Evolutionary conservation across 495 filamentous ascomycete genomes (phyloP).

Genomic region (Trichodelitschia bisporula): DNA sequence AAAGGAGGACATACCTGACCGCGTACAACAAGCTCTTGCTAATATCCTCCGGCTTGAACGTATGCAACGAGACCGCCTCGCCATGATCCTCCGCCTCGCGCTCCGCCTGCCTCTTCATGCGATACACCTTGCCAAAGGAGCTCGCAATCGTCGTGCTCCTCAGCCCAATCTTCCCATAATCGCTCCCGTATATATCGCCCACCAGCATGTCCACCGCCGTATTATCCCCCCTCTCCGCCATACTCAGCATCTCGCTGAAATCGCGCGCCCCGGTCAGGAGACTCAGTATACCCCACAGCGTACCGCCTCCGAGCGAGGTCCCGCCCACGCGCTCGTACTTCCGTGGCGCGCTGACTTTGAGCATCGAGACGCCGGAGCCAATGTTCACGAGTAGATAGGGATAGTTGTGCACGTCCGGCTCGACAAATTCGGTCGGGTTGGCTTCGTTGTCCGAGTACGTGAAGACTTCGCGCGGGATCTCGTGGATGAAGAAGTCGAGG

Average conservation of each 20-base stretch:
- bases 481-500: conserved; percentile 94
- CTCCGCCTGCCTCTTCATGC: conserved; percentile 56
- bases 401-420: conserved; percentile 62
- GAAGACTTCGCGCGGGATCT: conserved; percentile 91
- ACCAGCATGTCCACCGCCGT: conserved; percentile 87
- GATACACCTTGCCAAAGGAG: conserved; percentile 90
- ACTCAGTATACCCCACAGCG: conserved; percentile 81
- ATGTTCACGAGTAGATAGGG: conserved; percentile 97
- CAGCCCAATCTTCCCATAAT: conserved; percentile 83
- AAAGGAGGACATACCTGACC: conserved; percentile 27
- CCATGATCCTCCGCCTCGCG: conserved; percentile 53
- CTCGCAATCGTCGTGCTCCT: conserved; percentile 86
- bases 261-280: conserved; percentile 71
- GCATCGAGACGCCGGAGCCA: conserved; percentile 94
- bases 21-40: conserved; percentile 59
- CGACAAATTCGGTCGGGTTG: conserved; percentile 65
- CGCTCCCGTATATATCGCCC: conserved; percentile 91
- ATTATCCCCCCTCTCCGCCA: conserved; percentile 90
- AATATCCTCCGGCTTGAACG: conserved; percentile 39
- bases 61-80: conserved; percentile 20
- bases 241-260: conserved; percentile 86
- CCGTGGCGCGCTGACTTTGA: conserved; percentile 79
- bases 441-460: conserved; percentile 63
- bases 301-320: conserved; percentile 83
- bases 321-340: conserved; percentile 77